A percentile compares a stretch with the other conserved stretches of the same genome.
phyloP scores from a whole-genome alignment of 176 grass and related monocot species.

The Oryza officinalis region DNA sequence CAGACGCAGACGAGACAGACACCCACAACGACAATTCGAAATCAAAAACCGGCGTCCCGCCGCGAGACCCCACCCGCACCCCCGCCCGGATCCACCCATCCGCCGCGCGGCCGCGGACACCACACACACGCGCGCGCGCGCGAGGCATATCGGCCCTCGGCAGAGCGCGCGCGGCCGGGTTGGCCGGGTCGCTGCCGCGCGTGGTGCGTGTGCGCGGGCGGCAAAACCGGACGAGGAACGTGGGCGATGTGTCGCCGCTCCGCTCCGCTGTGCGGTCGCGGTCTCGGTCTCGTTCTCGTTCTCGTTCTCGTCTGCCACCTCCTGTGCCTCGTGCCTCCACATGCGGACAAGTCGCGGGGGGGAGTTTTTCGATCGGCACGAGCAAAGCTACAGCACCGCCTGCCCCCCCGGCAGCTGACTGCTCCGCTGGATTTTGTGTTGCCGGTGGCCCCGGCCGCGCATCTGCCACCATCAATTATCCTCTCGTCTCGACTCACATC shows the following conservation, averaged over 20 bases:
- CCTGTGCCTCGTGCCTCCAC: conserved; percentile 37
- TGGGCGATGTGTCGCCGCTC: background rate
- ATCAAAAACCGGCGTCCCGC: background rate
- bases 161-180: too few relatives aligned
- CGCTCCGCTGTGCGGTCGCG: background rate
- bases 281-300: background rate
- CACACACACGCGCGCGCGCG: too few relatives aligned
- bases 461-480: background rate
- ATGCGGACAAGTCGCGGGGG: conserved; percentile 27
- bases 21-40: background rate
- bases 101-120: conserved; percentile 23
- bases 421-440: conserved; percentile 32
- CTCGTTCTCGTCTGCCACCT: background rate
- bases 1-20: background rate
- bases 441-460: background rate
- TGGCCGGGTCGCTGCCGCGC: background rate
- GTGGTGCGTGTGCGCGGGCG: conserved; percentile 4
- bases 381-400: background rate
- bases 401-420: background rate
- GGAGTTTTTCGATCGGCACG: background rate
- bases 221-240: conserved; percentile 1
- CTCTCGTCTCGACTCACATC: background rate
- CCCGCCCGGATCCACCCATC: conserved; percentile 26
- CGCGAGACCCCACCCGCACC: background rate
- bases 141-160: background rate